A percentile compares a stretch with the other conserved stretches of the same genome.
phyloP scores from a whole-genome alignment of 2,329 filamentous ascomycete species.

The Monilinia vaccinii-corymbosi region DNA sequence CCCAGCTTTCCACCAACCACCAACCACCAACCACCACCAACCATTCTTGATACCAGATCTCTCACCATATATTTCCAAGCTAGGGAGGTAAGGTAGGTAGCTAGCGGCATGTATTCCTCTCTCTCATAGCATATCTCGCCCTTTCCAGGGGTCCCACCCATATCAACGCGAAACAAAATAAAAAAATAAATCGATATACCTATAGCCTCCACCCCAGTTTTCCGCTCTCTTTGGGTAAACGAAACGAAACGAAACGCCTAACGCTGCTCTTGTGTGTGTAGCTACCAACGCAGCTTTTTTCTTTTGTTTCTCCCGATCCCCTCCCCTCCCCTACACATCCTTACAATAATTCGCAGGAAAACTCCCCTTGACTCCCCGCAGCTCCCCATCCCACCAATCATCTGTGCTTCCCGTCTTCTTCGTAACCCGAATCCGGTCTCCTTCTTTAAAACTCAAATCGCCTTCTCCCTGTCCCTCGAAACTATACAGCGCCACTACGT shows the following conservation, averaged over 20 bases:
- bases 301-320: no score
- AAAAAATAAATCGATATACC: no score
- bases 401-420: conserved; percentile 73
- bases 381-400: conserved; percentile 82
- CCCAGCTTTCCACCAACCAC: no score
- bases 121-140: background rate
- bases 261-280: background rate
- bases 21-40: no score
- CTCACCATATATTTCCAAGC: background rate
- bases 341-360: conserved; percentile 82
- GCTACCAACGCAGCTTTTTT: background rate
- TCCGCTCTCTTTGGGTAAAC: background rate
- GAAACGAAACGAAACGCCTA: background rate
- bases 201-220: no score
- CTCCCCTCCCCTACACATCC: conserved; percentile 14
- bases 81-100: background rate
- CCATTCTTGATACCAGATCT: no score
- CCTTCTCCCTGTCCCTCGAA: conserved; percentile 62
- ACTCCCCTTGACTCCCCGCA: conserved; percentile 56
- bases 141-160: background rate
- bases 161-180: no score
- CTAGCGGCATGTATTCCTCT: background rate
- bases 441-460: conserved; percentile 67
- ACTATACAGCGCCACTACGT: conserved; percentile 61
- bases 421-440: conserved; percentile 66